Conservation (phyloP, 2,329 filamentous ascomycete species). For the Geosmithia flava region DNA sequence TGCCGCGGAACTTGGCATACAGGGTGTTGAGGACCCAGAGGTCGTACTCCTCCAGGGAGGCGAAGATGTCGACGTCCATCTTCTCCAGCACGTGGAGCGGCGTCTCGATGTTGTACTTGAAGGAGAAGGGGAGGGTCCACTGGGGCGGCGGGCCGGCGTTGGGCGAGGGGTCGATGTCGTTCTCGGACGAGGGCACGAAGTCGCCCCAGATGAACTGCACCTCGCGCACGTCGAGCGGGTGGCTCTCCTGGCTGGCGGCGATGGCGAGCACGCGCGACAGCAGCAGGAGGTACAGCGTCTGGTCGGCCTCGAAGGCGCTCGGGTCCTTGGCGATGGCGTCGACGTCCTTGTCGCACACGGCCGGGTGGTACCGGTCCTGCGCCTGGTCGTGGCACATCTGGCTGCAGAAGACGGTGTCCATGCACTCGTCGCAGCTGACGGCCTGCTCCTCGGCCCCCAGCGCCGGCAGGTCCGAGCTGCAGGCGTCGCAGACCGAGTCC, state of each 20-base stretch:
- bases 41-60: constrained; percentile 45
- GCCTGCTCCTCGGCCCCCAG: constrained; percentile 32
- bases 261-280: constrained; percentile 52
- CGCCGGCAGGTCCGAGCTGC: constrained; percentile 59
- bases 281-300: constrained; percentile 50
- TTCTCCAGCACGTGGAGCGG: constrained; percentile 71
- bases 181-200: constrained; percentile 39
- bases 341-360: constrained; percentile 54
- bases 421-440: constrained; percentile 46
- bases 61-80: constrained; percentile 72
- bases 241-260: constrained; percentile 43
- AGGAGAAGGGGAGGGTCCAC: constrained; percentile 67
- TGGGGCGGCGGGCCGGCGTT: constrained; percentile 43
- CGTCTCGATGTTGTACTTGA: constrained; percentile 60
- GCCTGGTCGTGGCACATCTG: constrained; percentile 45
- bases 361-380: constrained; percentile 47
- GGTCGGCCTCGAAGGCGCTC: constrained; percentile 44
- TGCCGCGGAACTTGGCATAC: constrained; percentile 86
- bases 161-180: constrained; percentile 41
- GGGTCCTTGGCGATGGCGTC: constrained; percentile 54
- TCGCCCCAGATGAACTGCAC: constrained; percentile 61
- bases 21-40: constrained; percentile 84
- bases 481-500: constrained; percentile 81
- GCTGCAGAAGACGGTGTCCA: constrained; percentile 55
- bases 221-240: constrained; percentile 51